phyloP scores from a whole-genome alignment of 352 stramenopile genomes.

The Salisapilia sapeloensis region DNA sequence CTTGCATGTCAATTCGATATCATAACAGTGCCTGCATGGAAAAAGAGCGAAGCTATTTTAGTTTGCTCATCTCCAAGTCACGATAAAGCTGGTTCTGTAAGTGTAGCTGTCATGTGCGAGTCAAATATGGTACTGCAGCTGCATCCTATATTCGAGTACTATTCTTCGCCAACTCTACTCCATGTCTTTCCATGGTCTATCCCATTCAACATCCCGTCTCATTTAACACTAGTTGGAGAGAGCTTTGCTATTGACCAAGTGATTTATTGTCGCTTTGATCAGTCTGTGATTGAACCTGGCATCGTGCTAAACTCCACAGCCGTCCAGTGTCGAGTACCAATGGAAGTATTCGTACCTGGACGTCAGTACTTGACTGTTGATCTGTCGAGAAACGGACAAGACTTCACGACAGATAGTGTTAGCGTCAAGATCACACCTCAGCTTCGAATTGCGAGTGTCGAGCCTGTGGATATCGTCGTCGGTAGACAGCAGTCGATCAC shows the following conservation, averaged over 20 bases:
- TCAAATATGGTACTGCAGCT: constrained; percentile 7
- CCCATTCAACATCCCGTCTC: constrained; percentile 2
- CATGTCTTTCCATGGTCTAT: constrained; percentile 8
- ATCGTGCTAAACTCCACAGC: constrained; percentile 6
- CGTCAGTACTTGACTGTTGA: constrained; percentile 11
- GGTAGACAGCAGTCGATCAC: constrained; percentile 8
- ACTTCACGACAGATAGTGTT: constrained; percentile 10
- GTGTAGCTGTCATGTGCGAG: constrained; percentile 13
- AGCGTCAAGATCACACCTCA: constrained; percentile 9
- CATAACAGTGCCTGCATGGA: constrained; percentile 2
- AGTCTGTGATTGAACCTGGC: constrained; percentile 1
- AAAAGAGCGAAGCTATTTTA: constrained; percentile 2
- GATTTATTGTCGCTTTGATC: constrained; percentile 11
- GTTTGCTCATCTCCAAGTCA: constrained; percentile 10
- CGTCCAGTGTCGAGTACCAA: constrained; percentile 10
- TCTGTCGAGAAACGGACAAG: constrained; percentile 12
- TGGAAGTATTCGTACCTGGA: constrained; percentile 1
- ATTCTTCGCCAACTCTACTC: constrained; percentile 4
- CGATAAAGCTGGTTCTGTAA: constrained; percentile 3
- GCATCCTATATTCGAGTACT: constrained; percentile 14
- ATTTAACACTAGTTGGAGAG: constrained; percentile 8
- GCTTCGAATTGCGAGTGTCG: constrained; percentile 10
- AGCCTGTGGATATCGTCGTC: constrained; percentile 10
- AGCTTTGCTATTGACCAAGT: constrained; percentile 6
- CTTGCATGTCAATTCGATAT: constrained; percentile 13